phyloP scores from a whole-genome alignment of 768 basidiomycete genomes.

The Tricholoma flavovirens region DNA sequence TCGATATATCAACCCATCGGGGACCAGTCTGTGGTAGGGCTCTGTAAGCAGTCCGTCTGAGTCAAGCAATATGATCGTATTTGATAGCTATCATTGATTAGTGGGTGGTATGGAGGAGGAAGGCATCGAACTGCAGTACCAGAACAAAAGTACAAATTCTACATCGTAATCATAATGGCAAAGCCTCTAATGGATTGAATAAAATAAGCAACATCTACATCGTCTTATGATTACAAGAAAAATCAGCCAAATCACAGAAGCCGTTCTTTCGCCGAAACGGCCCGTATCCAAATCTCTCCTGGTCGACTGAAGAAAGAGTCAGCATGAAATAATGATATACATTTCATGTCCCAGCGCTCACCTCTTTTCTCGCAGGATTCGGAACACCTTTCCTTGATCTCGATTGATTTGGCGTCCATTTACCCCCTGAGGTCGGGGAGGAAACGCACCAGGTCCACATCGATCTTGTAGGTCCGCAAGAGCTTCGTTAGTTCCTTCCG shows the following conservation, averaged over 20 bases:
- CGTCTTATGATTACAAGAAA: neutral
- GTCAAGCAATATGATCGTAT: too few relatives aligned
- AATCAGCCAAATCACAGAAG: constrained; percentile 29
- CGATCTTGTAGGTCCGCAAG: constrained; percentile 71
- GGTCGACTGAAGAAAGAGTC: constrained; percentile 45
- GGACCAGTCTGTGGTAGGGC: too few relatives aligned
- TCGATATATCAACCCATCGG: too few relatives aligned
- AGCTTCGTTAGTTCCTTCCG: constrained; percentile 84
- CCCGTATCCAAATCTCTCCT: constrained; percentile 66
- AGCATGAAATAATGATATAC: constrained; percentile 4
- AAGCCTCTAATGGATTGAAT: neutral
- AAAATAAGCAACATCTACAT: neutral
- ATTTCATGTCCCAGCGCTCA: constrained; percentile 23
- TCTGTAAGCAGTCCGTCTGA: too few relatives aligned
- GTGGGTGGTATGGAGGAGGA: too few relatives aligned
- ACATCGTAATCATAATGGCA: neutral
- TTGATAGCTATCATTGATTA: too few relatives aligned
- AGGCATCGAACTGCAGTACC: too few relatives aligned
- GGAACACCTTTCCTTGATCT: constrained; percentile 53
- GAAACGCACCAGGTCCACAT: constrained; percentile 63
- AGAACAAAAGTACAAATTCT: neutral
- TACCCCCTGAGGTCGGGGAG: constrained; percentile 45
- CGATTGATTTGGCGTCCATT: constrained; percentile 27
- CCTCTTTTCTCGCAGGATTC: constrained; percentile 78
- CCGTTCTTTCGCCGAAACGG: constrained; percentile 62